Evolutionary conservation across 345 rosid genomes (phyloP).

Genomic region (Zanthoxylum bungeanum): DNA sequence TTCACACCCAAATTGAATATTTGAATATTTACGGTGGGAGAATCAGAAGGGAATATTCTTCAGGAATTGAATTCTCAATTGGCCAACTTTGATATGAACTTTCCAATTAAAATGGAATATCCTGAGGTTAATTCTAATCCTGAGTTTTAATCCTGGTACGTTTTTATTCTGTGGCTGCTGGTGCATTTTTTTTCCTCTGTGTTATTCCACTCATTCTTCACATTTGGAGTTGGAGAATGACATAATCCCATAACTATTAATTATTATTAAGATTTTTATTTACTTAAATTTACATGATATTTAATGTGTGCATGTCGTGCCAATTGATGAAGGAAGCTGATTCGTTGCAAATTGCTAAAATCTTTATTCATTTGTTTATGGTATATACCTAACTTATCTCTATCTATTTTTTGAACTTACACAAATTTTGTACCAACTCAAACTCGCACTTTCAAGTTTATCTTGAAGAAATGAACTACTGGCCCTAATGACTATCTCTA

Average conservation of each 20-base stretch:
- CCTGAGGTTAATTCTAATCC: not conserved
- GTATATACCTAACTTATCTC: not conserved
- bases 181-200: not conserved
- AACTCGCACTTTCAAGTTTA: too few species aligned
- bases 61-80: not conserved
- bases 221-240: not conserved
- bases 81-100: not conserved
- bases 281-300: too few species aligned
- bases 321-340: not conserved
- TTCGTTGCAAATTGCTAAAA: not conserved
- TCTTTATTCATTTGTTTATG: not conserved
- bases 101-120: not conserved
- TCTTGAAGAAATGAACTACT: too few species aligned
- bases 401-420: too few species aligned
- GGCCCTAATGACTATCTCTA: too few species aligned
- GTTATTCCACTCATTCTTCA: not conserved
- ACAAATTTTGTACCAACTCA: too few species aligned
- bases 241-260: not conserved
- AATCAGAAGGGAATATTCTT: slow-evolving; percentile 26
- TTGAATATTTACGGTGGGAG: too few species aligned
- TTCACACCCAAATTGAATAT: too few species aligned
- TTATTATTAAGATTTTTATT: not conserved
- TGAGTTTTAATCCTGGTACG: not conserved
- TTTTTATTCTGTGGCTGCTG: not conserved
- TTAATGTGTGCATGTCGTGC: not conserved